Evolutionary conservation across 1,139 yeast genomes (phyloP), one percentile per base, ranked within the genome.

Genomic region (Schwanniomyces etchellsii): DNA sequence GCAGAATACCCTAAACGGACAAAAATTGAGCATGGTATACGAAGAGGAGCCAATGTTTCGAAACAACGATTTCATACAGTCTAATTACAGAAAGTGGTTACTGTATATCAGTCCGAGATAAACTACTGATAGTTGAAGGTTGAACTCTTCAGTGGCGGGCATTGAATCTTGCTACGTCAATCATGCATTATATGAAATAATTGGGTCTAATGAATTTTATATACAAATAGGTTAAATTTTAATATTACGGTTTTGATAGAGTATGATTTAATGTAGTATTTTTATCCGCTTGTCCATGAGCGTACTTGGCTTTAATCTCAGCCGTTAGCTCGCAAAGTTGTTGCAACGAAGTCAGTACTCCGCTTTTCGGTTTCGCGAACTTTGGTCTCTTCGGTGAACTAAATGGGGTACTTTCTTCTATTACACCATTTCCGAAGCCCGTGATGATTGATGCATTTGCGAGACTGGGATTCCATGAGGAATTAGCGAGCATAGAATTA

Each of bases 341-440:
- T 38, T 60, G 64, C 3, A 62, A 42, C 30, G 42, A 46, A 11
- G 55, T 53, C 38, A 28, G 22, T 45, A 39, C 27, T 34, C 40
- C 24, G 28, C 25, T 28, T 25, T 31, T 35, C 9, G 52, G 52
- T 28, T 37, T 48, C 5, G 34, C 33, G 35, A 40, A 35, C 16
- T 24, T 25, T 20, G 34, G 32, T 16, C 45, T 39, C 26, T 47
- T 47, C 2, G 67, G 65, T 0, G 69, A 55, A 14, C 45, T 50
- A 24, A 48, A 48, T 4, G 69, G 68, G 0, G 70, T 62, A 31
- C 70, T 64, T 33, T 62, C 70, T 35, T 60, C 66, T 4, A 60
- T 43, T 2, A 64, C 57, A 4, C 67, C 70, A 24, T 47, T 52
- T 2, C 69, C 71, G 42, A 62, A 58, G n/a, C 58, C 64, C 9